Evolutionary conservation across 192 early-diverging fungal species (phyloP).

Genomic region (Mortierella hygrophila): DNA sequence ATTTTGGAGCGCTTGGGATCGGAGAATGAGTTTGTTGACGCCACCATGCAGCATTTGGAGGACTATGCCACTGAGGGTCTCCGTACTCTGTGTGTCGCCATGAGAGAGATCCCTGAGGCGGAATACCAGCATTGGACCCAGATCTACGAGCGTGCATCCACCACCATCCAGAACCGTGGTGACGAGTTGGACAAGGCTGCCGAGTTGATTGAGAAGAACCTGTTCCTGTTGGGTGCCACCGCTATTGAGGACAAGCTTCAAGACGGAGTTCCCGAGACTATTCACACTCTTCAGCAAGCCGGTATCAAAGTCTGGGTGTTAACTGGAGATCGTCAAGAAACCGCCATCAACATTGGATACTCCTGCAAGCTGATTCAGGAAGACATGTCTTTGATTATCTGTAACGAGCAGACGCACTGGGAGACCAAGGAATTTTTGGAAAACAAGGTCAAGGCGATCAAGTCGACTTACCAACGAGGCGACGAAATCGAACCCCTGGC

Average conservation of each 20-base stretch:
- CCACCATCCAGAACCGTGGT: conserved; percentile 89
- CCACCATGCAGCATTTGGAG: conserved; percentile 84
- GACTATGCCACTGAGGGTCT: conserved; percentile 97
- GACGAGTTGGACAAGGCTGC: conserved; percentile 93
- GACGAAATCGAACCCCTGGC: conserved; percentile 77
- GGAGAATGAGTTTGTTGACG: conserved; percentile 78
- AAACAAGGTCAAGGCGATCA: conserved; percentile 87
- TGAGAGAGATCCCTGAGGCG: conserved; percentile 89
- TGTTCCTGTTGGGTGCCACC: conserved; percentile 94
- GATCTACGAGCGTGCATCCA: conserved; percentile 89
- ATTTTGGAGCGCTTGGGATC: conserved; percentile 90
- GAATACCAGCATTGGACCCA: conserved; percentile 89
- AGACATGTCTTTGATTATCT: conserved; percentile 95
- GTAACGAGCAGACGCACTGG: conserved; percentile 92
- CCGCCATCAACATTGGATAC: conserved; percentile 99
- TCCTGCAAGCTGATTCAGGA: conserved; percentile 96
- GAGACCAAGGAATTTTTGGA: conserved; percentile 94
- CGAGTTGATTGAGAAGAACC: conserved; percentile 94
- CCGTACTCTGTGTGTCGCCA: conserved; percentile 95
- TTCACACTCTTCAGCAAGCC: conserved; percentile 93
- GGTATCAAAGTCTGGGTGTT: conserved; percentile 98
- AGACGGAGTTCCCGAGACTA: conserved; percentile 98
- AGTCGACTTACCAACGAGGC: conserved; percentile 59
- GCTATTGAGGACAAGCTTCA: conserved; percentile 99
- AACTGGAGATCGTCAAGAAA: conserved; percentile 98